Base-by-base conservation (phyloP, 306 rosid genomes). In the Acacia crassicarpa region DNA sequence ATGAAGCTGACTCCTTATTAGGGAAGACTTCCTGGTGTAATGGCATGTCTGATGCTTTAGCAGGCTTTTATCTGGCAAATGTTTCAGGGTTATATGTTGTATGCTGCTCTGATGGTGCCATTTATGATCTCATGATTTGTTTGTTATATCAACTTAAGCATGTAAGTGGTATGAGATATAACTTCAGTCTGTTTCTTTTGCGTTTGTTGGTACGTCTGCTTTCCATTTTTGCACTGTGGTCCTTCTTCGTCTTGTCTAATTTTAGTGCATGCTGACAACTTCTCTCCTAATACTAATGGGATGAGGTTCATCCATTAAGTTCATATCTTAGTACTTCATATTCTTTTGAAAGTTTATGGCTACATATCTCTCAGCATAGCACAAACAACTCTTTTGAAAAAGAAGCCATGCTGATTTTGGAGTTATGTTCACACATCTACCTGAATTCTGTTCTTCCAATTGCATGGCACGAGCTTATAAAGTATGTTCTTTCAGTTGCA, bases 1-100 rank as follows among this genome's bases (percentile, higher is more conserved):
- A 90, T 74, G 94, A 88, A 88, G 91, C 90, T 70, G 91, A 88
- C 88, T 85, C 89, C 82, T 90, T 81, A 77, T 72, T 86, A 90
- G 79, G 79, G 90, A 90, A 79, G 90, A 88, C 86, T 85, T 88
- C 84, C 84, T 9, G 89, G 87, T 90, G 91, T 87, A 70, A 85
- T 88, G 89, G 76, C 89, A 90, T 83, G 85, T 90, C 85, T 88
- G 85, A 87, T 88, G 90, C 84, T 78, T 83, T 81, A 81, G 87
- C 90, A 78, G 88, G 83, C 62, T 68, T 84, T 86, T 73, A 76
- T 88, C 83, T 88, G 79, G 85, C 82, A 77, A 82, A 72, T 83
- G 80, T 83, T 81, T 83, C 83, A 77, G 88, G 88, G 83, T 84
- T 81, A 81, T 68, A 74, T 84, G 86, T 78, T 83, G 81, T 83